Base-by-base conservation (phyloP, 441 rosid species). In the Gossypium schwendimanii region DNA sequence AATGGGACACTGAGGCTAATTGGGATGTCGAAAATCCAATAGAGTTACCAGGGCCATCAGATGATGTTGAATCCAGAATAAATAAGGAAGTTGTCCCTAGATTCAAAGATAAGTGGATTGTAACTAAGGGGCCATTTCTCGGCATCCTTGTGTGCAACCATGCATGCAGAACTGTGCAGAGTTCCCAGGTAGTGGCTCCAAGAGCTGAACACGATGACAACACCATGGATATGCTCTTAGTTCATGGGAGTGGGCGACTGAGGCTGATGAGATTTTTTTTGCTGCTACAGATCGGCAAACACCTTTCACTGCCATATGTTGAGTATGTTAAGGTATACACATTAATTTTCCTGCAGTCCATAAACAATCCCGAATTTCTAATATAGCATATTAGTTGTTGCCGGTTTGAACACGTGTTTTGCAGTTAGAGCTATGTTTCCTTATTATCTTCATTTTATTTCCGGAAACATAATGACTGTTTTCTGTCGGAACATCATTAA, bases 171-270 rank as follows among this genome's bases (percentile, higher is more conserved):
- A 87, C 91, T n/a, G 98, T 95, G 70, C 99, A 95, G 83, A 89
- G 97, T 79, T 90, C 98, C 71, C 98, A 95, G 82, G 96, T 95
- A 45, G 97, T 83, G 49, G 99, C 99, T 71, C 99, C 99, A 15
- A 88, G 82, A 71, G 91, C 98, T 39, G 98, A 91, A 81, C 92
- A 86, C 57, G 97, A 93, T 76, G 98, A 95, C 79, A 86, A 81
- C 77, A 82, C 90, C 58, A 78, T 95, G 92, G 99, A 95, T 86
- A 79, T 95, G 90, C 49, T 95, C 63, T 80, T 63, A 41, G 61
- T 55, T 9, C 61, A 23, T 4, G 61, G 61, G 61, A 21, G 61
- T 21, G 61, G 61, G 77, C 80, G 98, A 71, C 83, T 92, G 74
- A 88, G 92, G 79, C 77, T 95, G 65, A 65, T 87, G 85, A 89